These are phyloP conservation scores for Suillus bovinus DNA, from an alignment of 768 basidiomycete genomes.

Conservation along the genomic window DNA sequence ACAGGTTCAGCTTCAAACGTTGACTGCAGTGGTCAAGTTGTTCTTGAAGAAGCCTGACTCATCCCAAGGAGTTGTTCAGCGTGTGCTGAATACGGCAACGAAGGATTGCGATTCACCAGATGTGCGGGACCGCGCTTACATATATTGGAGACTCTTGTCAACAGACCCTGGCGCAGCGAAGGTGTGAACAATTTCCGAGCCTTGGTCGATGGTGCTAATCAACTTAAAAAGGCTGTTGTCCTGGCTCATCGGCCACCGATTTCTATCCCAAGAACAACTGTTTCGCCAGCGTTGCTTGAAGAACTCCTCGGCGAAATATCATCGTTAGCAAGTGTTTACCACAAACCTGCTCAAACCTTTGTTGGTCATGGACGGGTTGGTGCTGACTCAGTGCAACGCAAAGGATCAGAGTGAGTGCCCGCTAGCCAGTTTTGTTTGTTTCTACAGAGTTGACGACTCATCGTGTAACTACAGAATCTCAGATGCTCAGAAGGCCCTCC, in stretches of 20 bases:
- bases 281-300: slow-evolving; percentile 83
- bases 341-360: slow-evolving; percentile 96
- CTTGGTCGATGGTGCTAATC: slow-evolving; percentile 5
- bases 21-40: slow-evolving; percentile 96
- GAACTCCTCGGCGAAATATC: slow-evolving; percentile 92
- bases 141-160: slow-evolving; percentile 94
- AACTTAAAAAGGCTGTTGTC: slow-evolving; percentile 65
- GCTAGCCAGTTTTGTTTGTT: slow-evolving; percentile 6
- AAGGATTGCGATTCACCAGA: slow-evolving; percentile 98
- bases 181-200: slow-evolving; percentile 41
- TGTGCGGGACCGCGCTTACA: slow-evolving; percentile 95
- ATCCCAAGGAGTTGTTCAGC: slow-evolving; percentile 89
- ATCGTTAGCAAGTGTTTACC: slow-evolving; percentile 90
- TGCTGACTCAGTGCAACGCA: slow-evolving; percentile 72
- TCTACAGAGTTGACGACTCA: not conserved
- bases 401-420: slow-evolving; percentile 55
- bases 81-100: slow-evolving; percentile 88
- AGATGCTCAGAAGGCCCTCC: slow-evolving; percentile 83
- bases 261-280: slow-evolving; percentile 87
- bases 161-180: slow-evolving; percentile 75
- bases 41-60: slow-evolving; percentile 94
- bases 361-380: slow-evolving; percentile 89
- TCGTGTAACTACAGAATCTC: slow-evolving; percentile 38
- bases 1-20: slow-evolving; percentile 73
- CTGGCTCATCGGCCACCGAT: slow-evolving; percentile 92